These are phyloP conservation scores for Arthroderma sp. DNA, from an alignment of 2,329 filamentous ascomycete genomes.

Conservation along the genomic window DNA sequence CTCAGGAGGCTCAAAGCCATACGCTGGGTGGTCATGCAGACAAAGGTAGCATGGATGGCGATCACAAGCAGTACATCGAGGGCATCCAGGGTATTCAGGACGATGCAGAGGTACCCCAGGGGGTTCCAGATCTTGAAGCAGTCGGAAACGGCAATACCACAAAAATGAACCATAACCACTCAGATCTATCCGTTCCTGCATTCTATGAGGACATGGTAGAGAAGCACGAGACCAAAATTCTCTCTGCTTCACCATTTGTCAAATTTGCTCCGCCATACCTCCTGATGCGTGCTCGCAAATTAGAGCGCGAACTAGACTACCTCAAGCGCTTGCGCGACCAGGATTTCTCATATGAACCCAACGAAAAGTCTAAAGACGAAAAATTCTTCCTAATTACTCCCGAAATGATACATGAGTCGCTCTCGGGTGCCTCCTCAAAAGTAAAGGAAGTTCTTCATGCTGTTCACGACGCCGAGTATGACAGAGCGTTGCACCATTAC, in stretches of 20 bases:
- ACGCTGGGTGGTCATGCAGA: neutral
- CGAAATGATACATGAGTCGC: slow-evolving; percentile 82
- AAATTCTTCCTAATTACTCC: slow-evolving; percentile 85
- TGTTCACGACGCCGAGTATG: slow-evolving; percentile 91
- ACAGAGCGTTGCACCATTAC: slow-evolving; percentile 87
- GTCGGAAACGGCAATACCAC: slow-evolving; percentile 9
- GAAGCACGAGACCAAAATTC: slow-evolving; percentile 80
- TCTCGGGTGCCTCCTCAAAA: slow-evolving; percentile 66
- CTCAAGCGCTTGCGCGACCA: slow-evolving; percentile 74
- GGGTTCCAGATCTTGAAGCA: slow-evolving; percentile 5
- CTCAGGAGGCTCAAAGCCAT: too few relatives aligned
- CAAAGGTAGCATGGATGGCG: neutral
- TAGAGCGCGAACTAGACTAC: slow-evolving; percentile 72
- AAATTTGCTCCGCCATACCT: slow-evolving; percentile 90
- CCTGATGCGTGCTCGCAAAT: slow-evolving; percentile 78
- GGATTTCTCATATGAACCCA: slow-evolving; percentile 27
- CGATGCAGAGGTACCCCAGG: neutral
- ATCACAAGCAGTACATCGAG: neutral
- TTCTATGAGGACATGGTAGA: slow-evolving; percentile 93
- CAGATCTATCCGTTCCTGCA: slow-evolving; percentile 68
- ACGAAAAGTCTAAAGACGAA: slow-evolving; percentile 51
- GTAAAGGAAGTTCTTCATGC: slow-evolving; percentile 89
- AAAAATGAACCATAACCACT: slow-evolving; percentile 11
- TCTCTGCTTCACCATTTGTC: slow-evolving; percentile 92
- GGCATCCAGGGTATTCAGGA: neutral